Base-by-base conservation (phyloP, 352 stramenopile genomes). In the Pythium monospermum region DNA sequence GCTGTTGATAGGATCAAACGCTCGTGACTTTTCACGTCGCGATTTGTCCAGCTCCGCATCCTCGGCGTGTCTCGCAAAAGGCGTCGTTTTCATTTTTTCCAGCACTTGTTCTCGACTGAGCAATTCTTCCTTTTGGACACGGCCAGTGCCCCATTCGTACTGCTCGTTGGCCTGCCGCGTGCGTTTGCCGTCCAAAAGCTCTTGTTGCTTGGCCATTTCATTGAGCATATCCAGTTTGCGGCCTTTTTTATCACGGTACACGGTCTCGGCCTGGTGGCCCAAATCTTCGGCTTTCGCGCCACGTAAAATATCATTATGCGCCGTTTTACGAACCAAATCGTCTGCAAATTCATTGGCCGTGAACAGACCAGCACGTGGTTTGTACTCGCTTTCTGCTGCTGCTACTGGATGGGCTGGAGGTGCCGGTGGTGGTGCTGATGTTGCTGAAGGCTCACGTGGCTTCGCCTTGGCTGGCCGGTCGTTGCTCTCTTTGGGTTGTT, bases 171-270 rank as follows among this genome's bases (percentile, higher is more conserved):
- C 79, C 40, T 91, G 64, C n/a, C 74, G 77, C 55, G 87, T 76
- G 19, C 71, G 69, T 50, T 93, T 89, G 39, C 77, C 80, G 15
- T 89, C 82, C 25, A 85, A 40, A 38, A 90, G 62, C 61, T 93
- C 82, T 39, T 89, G 79, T 52, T 93, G 82, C 21, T 73, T 75
- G 57, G 86, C 72, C 61, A 93, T 76, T 43, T 93, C 82, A 50
- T 84, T 93, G 3, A 93, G 64, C 76, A 93, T 93, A 47, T 93
- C 80, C 36, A 93, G 51, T 61, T 93, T 93, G 33, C 79, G 77
- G 22, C 82, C 82, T 23, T 81, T 79, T 54, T 87, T 87, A 49
- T 93, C 82, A 47, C 82, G 79, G 65, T 93, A 93, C 51, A 93
- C 76, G 2, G 82, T 93, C 64, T 89, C 76, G 8, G 82, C 77